Conservation (phyloP, 176 grass and related monocot genomes). For the Rhynchospora tenuis region DNA sequence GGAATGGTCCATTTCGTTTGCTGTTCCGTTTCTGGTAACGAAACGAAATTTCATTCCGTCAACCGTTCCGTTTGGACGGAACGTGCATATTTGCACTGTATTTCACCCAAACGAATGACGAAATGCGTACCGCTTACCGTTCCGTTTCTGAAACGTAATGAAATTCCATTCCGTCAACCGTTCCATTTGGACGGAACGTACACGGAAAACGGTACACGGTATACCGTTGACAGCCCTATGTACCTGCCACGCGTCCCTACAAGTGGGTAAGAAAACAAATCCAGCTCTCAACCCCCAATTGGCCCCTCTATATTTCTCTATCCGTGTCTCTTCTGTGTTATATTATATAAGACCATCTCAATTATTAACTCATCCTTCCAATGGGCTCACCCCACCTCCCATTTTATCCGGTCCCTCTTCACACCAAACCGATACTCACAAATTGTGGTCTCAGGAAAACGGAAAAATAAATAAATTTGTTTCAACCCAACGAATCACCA, state of each 20-base stretch:
- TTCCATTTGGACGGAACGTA: too few species aligned
- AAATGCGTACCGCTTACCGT: too few species aligned
- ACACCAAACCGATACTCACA: background rate
- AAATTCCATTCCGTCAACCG: too few species aligned
- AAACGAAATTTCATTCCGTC: too few species aligned
- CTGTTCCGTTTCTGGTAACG: too few species aligned
- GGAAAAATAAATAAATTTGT: background rate
- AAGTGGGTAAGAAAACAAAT: background rate
- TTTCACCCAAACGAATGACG: too few species aligned
- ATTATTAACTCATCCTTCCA: conserved; percentile 15
- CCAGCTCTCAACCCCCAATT: background rate
- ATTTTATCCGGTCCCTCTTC: background rate
- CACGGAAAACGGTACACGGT: too few species aligned
- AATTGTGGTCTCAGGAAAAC: background rate
- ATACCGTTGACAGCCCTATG: too few species aligned
- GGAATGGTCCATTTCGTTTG: too few species aligned
- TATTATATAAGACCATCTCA: background rate
- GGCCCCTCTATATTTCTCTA: background rate
- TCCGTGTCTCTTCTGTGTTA: background rate
- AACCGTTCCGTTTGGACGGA: too few species aligned
- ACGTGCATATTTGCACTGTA: too few species aligned
- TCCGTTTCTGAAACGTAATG: too few species aligned
- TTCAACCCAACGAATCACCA: background rate
- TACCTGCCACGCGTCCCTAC: background rate
- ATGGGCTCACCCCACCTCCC: conserved; percentile 38